Conservation (phyloP, 2,329 filamentous ascomycete genomes). For the Fusarium begoniae region DNA sequence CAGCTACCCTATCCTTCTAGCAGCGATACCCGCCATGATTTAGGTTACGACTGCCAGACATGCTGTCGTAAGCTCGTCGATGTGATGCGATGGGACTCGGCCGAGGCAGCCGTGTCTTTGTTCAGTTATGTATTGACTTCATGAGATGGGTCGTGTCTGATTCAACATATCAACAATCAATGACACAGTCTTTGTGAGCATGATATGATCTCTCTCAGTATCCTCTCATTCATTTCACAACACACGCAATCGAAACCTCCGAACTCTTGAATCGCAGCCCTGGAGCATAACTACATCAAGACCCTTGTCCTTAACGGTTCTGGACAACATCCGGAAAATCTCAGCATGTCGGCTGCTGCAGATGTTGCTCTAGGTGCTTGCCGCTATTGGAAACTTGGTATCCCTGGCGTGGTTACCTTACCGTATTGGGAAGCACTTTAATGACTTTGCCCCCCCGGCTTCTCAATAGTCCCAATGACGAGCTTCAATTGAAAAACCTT, state of each 20-base stretch:
- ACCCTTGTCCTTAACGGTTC: constrained; percentile 16
- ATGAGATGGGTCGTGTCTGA: neutral
- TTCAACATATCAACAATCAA: neutral
- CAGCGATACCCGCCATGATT: constrained; percentile 20
- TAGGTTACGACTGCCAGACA: constrained; percentile 12
- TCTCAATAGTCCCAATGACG: constrained; percentile 31
- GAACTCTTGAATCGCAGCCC: neutral
- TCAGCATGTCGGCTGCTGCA: constrained; percentile 20
- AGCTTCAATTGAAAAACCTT: constrained; percentile 12
- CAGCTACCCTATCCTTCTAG: constrained; percentile 17
- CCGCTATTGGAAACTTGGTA: constrained; percentile 30
- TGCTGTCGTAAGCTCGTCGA: constrained; percentile 17
- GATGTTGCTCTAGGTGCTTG: constrained; percentile 32
- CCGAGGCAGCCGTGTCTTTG: constrained; percentile 16
- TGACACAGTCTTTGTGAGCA: neutral
- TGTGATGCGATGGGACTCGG: constrained; percentile 1
- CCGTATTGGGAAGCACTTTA: constrained; percentile 28
- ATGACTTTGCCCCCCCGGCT: constrained; percentile 24
- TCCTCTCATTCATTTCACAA: neutral
- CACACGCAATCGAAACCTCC: neutral
- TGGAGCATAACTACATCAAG: neutral
- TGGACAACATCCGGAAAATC: constrained; percentile 19
- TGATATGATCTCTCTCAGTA: neutral
- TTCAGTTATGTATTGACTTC: constrained; percentile 6
- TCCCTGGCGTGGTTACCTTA: constrained; percentile 12